Evolutionary conservation across 2,329 filamentous ascomycete species (phyloP), one percentile per base, ranked within the genome.

Genomic region (Penicillium sp.): DNA sequence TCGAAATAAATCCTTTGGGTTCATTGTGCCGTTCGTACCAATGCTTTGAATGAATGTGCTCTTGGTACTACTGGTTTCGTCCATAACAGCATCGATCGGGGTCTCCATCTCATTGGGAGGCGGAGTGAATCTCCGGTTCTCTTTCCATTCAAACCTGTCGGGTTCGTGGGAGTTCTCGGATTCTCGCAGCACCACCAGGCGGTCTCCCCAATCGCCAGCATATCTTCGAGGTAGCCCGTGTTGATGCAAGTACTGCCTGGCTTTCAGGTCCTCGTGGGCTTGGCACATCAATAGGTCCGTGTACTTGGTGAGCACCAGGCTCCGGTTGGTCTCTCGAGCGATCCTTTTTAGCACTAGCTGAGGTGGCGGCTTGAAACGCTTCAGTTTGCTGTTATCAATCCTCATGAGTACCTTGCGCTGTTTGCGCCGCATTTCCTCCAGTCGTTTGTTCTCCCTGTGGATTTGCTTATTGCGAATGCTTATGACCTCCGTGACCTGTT

Each of bases 181-280:
- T 26, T 50, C 43, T 20, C 37, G 63, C 40, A 57, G 44, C 9
- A 59, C 57, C 40, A 65, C 64, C 55, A 71, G 59, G 39, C 64
- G 63, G 39, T 67, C 66, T 22, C 57, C 63, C 74, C 74, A 76
- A 52, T 66, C 58, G 0, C 74, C 74, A 26, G 68, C 70, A 53
- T 69, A 66, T 4, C 37, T 59, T 26, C 59, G 58, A 39, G 71
- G 62, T 10, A 76, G 58, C 0, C 62, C 65, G 14, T 62, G 62
- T n/a, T 61, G 68, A 9, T 64, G 60, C 34, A 76, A 39, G 45
- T 69, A 76, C 24, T 57, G 60, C 44, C 66, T 66, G 20, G 72
- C 73, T 6, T 60, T 59, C 18, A 68, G 43, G n/a, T 76, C 40
- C 18, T 76, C 72, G 2, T 63, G 60, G 0, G 60, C 55, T 20